Conservation (phyloP, 1,284 basidiomycete genomes). For the Nidula niveotomentosa region DNA sequence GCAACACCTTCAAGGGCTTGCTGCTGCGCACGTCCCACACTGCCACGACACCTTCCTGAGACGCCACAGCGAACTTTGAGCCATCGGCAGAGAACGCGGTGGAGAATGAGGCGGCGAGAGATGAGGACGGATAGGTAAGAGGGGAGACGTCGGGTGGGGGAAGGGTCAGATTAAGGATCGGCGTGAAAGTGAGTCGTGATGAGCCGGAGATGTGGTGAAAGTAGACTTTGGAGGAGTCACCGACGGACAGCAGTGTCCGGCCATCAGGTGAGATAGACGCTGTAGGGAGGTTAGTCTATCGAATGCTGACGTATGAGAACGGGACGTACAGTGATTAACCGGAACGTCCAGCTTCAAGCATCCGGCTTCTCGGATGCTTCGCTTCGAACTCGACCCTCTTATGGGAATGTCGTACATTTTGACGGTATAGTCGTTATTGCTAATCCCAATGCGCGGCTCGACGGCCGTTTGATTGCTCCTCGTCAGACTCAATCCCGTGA, state of each 20-base stretch:
- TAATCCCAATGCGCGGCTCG: constrained; percentile 76
- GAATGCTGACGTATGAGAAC: constrained; percentile 1
- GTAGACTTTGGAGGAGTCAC: constrained; percentile 82
- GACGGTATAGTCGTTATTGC: constrained; percentile 81
- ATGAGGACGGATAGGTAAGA: constrained; percentile 34
- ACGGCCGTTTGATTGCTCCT: constrained; percentile 55
- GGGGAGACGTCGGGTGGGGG: constrained; percentile 46
- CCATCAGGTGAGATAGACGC: constrained; percentile 86
- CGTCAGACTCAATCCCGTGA: constrained; percentile 61
- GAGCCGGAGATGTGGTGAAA: constrained; percentile 70
- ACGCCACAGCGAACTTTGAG: constrained; percentile 81
- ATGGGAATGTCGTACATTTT: constrained; percentile 74
- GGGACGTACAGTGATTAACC: constrained; percentile 42
- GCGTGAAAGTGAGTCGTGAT: constrained; percentile 51
- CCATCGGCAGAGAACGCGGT: constrained; percentile 83
- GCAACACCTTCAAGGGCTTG: constrained; percentile 66
- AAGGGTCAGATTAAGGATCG: constrained; percentile 54
- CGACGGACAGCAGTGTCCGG: constrained; percentile 80
- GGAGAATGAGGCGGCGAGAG: constrained; percentile 75
- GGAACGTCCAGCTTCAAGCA: constrained; percentile 63
- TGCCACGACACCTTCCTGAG: constrained; percentile 82
- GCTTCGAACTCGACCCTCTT: constrained; percentile 36
- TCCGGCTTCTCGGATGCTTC: constrained; percentile 50
- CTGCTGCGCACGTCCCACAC: constrained; percentile 79
- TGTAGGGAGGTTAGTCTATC: constrained; percentile 23